Conservation (phyloP, 208 protist species). For the Leishmania turanica region DNA sequence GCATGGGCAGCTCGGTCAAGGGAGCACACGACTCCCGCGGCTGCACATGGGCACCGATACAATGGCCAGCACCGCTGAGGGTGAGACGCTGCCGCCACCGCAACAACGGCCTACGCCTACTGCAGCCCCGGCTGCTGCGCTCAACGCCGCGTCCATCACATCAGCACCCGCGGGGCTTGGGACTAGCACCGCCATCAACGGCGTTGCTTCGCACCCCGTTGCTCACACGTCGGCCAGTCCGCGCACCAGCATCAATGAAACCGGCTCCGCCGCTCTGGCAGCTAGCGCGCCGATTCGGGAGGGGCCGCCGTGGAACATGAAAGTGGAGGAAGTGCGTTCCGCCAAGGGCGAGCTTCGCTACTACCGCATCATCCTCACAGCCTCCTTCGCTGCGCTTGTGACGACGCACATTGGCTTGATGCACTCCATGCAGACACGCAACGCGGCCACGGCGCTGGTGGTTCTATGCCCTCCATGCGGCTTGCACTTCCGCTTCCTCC, state of each 20-base stretch:
- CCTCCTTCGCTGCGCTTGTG: constrained; percentile 57
- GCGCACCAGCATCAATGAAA: background rate
- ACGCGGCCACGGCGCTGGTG: constrained; percentile 64
- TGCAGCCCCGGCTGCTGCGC: background rate
- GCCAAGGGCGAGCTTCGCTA: constrained; percentile 56
- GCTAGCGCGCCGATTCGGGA: constrained; percentile 23
- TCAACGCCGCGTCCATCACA: background rate
- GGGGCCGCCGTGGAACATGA: constrained; percentile 58
- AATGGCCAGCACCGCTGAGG: background rate
- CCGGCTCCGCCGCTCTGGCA: background rate
- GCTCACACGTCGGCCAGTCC: background rate
- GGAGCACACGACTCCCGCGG: background rate
- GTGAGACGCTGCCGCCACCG: background rate
- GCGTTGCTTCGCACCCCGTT: too few species aligned
- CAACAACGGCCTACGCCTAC: background rate
- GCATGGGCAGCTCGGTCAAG: background rate
- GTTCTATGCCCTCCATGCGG: constrained; percentile 59
- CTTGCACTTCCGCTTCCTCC: constrained; percentile 55
- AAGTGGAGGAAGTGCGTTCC: constrained; percentile 57
- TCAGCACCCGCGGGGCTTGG: background rate
- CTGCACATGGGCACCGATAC: background rate
- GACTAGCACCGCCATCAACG: background rate
- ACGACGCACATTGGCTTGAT: constrained; percentile 47
- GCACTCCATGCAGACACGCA: constrained; percentile 58
- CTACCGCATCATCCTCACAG: constrained; percentile 57